Evolutionary conservation across 306 rosid genomes (phyloP), one percentile per base, ranked within the genome.

Genomic region (Glycyrrhiza uralensis): DNA sequence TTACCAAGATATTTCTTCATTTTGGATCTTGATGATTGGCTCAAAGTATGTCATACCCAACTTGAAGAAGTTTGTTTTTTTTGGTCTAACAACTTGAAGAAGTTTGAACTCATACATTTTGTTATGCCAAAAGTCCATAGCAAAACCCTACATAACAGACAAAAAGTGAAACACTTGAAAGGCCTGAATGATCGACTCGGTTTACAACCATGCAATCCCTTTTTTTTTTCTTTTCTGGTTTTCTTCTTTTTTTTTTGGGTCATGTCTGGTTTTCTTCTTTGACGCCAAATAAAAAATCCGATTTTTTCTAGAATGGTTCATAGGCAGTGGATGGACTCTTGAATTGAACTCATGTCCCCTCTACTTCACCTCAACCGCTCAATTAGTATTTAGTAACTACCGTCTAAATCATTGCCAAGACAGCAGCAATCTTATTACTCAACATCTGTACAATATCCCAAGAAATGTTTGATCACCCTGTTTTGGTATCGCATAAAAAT

Each of bases 121-220:
- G 51, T 41, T 71, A 23, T 63, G 22, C 30, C 28, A 63, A 51
- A 73, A 51, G 46, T 17, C 54, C n/a, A 29, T 36, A 49, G 26
- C 24, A 60, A 58, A 66, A 66, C 7, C 70, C 54, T 38, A 41
- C 60, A 56, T 39, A 50, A 74, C 44, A 74, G 67, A 50, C 72
- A 74, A 41, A 74, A 74, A 60, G 75, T 59, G 77, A 59, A 44
- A 58, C 38, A 30, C 49, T 36, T 59, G 77, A 59, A 44, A 58
- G 47, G 39, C 49, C 46, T 45, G 14, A 44, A 33, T 32, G 38
- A 58, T 36, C 28, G 51, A 60, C 26, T 35, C 22, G 44, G 38
- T 41, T 71, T 39, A 46, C 4, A 47, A 58, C 70, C 75, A 30
- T 57, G 74, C 32, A 72, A 39, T 56, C 12, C 2, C 0, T n/a